Evolutionary conservation across 2,329 filamentous ascomycete species (phyloP).

Genomic region (Aspergillus hortae): DNA sequence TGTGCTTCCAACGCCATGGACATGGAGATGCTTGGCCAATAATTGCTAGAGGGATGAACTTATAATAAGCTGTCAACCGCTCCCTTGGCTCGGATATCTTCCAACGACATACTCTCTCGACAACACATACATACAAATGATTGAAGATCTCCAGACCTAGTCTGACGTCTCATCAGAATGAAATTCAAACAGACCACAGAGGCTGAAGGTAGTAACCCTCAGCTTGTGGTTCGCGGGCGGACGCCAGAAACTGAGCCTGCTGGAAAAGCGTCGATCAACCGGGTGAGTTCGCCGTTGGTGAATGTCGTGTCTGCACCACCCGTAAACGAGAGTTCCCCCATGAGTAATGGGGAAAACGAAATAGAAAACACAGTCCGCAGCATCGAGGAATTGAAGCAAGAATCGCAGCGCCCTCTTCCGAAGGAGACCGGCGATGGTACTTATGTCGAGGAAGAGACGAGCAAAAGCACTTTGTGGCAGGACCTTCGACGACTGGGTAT

Average conservation of each 20-base stretch:
- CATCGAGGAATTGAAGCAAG: conserved; percentile 48
- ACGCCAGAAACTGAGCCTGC: neutral
- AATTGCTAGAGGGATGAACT: no score
- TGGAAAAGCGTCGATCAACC: neutral
- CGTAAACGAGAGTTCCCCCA: neutral
- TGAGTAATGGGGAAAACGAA: neutral
- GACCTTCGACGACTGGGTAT: conserved; percentile 58
- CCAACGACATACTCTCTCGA: no score
- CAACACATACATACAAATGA: no score
- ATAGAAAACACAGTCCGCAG: conserved; percentile 26
- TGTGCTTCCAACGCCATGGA: no score
- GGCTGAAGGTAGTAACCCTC: neutral
- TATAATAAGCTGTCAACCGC: no score
- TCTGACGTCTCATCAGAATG: neutral
- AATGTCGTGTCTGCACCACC: neutral
- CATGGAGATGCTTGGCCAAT: no score
- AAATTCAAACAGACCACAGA: neutral
- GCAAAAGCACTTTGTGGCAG: conserved; percentile 45
- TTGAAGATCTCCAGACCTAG: neutral
- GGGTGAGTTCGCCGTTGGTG: neutral
- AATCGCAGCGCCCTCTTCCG: conserved; percentile 59
- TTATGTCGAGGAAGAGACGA: conserved; percentile 50
- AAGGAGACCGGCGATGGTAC: conserved; percentile 62
- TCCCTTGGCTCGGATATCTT: no score
- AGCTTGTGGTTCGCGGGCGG: neutral